Evolutionary conservation across 2,329 filamentous ascomycete genomes (phyloP).

Genomic region (Pleoardoris graminearum): DNA sequence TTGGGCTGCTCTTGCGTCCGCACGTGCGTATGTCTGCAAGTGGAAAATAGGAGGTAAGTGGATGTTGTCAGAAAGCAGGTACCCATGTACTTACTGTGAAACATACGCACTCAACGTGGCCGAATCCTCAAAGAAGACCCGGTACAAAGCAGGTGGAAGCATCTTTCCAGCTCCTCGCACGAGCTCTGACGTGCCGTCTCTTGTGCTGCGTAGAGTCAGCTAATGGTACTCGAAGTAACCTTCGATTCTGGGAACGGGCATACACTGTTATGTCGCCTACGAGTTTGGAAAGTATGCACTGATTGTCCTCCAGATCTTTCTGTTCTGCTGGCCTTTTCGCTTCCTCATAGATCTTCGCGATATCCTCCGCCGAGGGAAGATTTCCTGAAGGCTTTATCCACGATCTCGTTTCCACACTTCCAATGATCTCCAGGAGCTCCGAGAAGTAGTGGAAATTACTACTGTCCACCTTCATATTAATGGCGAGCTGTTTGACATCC

Average conservation of each 20-base stretch:
- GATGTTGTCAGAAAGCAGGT: not conserved
- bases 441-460: not conserved
- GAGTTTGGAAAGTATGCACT: not conserved
- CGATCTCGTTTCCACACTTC: not conserved
- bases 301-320: not conserved
- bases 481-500: not conserved
- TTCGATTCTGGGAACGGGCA: not conserved
- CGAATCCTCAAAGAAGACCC: slow-evolving; percentile 17
- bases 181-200: not conserved
- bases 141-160: slow-evolving; percentile 12
- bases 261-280: not conserved
- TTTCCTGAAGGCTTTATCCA: not conserved
- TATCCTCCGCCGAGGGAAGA: not conserved
- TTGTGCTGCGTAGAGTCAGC: not conserved
- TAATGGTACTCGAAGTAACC: too few relatives aligned
- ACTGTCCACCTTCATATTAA: not conserved
- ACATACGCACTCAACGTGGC: slow-evolving; percentile 17
- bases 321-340: not conserved
- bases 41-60: not conserved
- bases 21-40: slow-evolving; percentile 12
- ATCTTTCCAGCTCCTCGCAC: not conserved
- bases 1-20: slow-evolving; percentile 12
- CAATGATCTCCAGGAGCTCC: not conserved
- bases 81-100: not conserved
- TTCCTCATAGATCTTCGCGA: not conserved